Base-by-base conservation (phyloP, 495 filamentous ascomycete species). In the Neurospora sp. region DNA sequence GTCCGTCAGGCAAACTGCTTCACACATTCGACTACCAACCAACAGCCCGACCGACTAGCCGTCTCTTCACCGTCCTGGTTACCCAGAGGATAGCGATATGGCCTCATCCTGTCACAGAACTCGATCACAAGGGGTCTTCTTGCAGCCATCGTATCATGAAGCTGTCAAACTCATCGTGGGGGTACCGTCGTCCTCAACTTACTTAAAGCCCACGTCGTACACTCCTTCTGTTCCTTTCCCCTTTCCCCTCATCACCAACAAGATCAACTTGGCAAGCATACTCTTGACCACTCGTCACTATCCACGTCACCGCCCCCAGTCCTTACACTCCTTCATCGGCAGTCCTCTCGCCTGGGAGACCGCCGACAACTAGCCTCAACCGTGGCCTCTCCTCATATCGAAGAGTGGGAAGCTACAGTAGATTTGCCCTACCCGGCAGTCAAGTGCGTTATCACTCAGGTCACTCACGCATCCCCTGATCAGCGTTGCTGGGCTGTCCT, bases 401-500 rank as follows among this genome's bases (percentile, higher is more conserved):
- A 66, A 66, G 54, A 66, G 54, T 66, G 54, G 54, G 54, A 66
- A 66, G 72, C 75, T 66, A 37, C 54, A 1, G 31, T 66, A 35
- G 54, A 66, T 16, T 37, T 81, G 69, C 80, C 80, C 27, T 73
- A 73, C 49, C 80, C 79, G 39, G 80, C 80, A n/a, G 78, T 73
- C 9, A 78, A 80, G 70, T 74, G 81, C 16, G 54, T 77, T n/a
- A 75, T 78, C 69, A 66, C 54, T 35, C 54, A 37, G 7, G 54
- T 37, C 27, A 66, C 54, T 73, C 70, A 77, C 38, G 40, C 42
- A 46, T 71, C 44, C 49, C 69, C 35, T 11, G 39, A 41, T 3
- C 72, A 27, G 5, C 72, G 41, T 1, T 72, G 77, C 37, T 82
- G 78, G 79, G 80, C 78, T 54, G 79, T 78, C 70, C 54, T 83